These are phyloP conservation scores for Xenosphaeropsis pyriputrescens DNA, from an alignment of 2,329 filamentous ascomycete genomes.

Conservation along the genomic window DNA sequence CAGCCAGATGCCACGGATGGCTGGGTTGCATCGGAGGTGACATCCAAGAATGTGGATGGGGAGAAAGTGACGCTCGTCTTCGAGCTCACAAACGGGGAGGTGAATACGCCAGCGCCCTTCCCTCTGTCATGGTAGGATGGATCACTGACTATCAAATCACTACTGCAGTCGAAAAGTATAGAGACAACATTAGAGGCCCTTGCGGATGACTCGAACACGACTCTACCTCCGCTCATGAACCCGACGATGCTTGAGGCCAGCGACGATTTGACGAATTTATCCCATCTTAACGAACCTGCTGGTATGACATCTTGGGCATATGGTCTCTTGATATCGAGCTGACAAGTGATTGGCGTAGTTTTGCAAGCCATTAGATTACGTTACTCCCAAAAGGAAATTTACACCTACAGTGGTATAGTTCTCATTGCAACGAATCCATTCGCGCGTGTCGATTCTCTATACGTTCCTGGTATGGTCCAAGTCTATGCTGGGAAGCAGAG, in stretches of 20 bases:
- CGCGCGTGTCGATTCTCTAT: slow-evolving; percentile 90
- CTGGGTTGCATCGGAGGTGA: slow-evolving; percentile 93
- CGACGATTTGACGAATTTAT: slow-evolving; percentile 93
- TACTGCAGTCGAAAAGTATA: slow-evolving; percentile 58
- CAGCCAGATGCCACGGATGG: slow-evolving; percentile 92
- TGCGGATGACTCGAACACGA: slow-evolving; percentile 60
- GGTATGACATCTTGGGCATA: slow-evolving; percentile 37
- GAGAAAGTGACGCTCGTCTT: slow-evolving; percentile 82
- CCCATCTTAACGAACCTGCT: slow-evolving; percentile 95
- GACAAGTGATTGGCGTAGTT: slow-evolving; percentile 36
- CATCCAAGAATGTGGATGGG: slow-evolving; percentile 70
- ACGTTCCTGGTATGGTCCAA: slow-evolving; percentile 99
- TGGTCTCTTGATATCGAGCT: not conserved
- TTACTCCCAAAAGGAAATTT: slow-evolving; percentile 97
- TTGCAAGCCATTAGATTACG: slow-evolving; percentile 94
- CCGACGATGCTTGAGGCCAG: slow-evolving; percentile 96
- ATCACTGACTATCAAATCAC: slow-evolving; percentile 6
- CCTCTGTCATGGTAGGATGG: slow-evolving; percentile 9
- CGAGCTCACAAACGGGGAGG: slow-evolving; percentile 84
- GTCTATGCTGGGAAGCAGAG: slow-evolving; percentile 95
- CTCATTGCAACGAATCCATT: slow-evolving; percentile 98
- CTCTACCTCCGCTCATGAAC: slow-evolving; percentile 90
- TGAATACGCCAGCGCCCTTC: slow-evolving; percentile 22
- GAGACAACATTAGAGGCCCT: slow-evolving; percentile 66
- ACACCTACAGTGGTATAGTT: slow-evolving; percentile 98